phyloP scores from a whole-genome alignment of 345 rosid genomes.

The Syzygium oleosum region DNA sequence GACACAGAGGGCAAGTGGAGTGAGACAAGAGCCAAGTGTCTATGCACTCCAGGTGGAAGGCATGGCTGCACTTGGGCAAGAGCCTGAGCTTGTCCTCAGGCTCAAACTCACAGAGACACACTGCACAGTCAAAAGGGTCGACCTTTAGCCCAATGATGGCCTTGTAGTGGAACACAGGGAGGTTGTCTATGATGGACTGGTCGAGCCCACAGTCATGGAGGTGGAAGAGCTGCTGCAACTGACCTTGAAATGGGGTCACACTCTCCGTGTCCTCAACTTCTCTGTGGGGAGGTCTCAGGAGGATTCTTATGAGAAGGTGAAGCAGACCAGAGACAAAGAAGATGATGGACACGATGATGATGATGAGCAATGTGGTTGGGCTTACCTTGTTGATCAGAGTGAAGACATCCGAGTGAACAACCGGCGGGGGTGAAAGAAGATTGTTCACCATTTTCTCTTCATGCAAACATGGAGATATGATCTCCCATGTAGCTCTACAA shows the following conservation, averaged over 20 bases:
- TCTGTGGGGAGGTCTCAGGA: conserved; percentile 51
- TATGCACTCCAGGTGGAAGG: conserved; percentile 96
- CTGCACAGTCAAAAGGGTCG: conserved; percentile 91
- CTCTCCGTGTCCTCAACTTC: conserved; percentile 59
- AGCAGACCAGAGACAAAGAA: conserved; percentile 89
- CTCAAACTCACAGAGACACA: conserved; percentile 94
- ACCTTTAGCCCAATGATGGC: conserved; percentile 62
- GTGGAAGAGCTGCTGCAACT: conserved; percentile 88
- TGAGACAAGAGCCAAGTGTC: conserved; percentile 99
- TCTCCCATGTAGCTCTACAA: not conserved
- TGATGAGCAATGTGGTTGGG: conserved; percentile 68
- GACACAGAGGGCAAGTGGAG: conserved; percentile 96
- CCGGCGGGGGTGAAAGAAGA: not conserved
- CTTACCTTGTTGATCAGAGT: conserved; percentile 60
- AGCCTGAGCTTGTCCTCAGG: conserved; percentile 84
- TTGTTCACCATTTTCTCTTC: not conserved
- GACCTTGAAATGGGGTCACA: conserved; percentile 92
- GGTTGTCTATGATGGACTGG: conserved; percentile 91
- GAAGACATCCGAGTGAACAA: conserved; percentile 24
- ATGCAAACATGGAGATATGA: not conserved
- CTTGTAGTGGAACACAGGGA: conserved; percentile 82
- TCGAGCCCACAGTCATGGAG: conserved; percentile 96
- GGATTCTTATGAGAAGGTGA: conserved; percentile 76
- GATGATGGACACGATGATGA: conserved; percentile 77
- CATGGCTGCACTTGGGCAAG: conserved; percentile 97